Evolutionary conservation across 176 grass and related monocot genomes (phyloP), one percentile per base, ranked within the genome.

Genomic region (Avena sativa): DNA sequence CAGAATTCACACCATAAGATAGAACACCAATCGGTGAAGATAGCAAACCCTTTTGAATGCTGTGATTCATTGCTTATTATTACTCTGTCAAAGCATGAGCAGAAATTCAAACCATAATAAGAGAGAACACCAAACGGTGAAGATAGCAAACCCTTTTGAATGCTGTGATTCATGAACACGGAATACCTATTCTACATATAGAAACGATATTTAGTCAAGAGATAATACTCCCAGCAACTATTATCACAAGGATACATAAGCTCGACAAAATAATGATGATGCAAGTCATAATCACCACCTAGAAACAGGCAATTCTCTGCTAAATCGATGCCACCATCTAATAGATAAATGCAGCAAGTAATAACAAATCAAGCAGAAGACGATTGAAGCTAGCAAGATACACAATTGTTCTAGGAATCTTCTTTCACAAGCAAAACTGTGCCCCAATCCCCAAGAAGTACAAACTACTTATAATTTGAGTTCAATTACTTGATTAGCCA

Each of bases 401-500:
- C 13, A 57, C 55, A 73, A 19, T 28, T 56, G 19, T 9, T 30
- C 13, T 13, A 59, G 12, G 65, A 16, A 14, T 71, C 26, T 5
- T 53, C 63, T 67, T 17, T 65, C 1, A 46, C 0, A 19, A 12
- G 76, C 76, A 78, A 55, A 51, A 79, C 23, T 76, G 48, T 75
- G 72, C 46, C 47, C 72, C 13, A 15, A 75, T 30, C 21, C 72
- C 8, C 47, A 75, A 75, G 72, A 75, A 75, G 46, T 7, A 74
- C 23, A 30, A 21, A 75, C 72, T 52, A 36, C 1, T 69, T 19
- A 67, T 40, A 19, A 74, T 25, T 15, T 30, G 1, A 30, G 1
- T 30, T 43, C 30, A 74, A 75, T 52, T 75, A 50, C 40, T 51
- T 51, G 25, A 76, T 52, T 76, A 76, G 49, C 21, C 48, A 85